A percentile compares a stretch with the other conserved stretches of the same genome.
phyloP scores from a whole-genome alignment of 2,329 filamentous ascomycete genomes.

The Pseudogymnoascus sp. region DNA sequence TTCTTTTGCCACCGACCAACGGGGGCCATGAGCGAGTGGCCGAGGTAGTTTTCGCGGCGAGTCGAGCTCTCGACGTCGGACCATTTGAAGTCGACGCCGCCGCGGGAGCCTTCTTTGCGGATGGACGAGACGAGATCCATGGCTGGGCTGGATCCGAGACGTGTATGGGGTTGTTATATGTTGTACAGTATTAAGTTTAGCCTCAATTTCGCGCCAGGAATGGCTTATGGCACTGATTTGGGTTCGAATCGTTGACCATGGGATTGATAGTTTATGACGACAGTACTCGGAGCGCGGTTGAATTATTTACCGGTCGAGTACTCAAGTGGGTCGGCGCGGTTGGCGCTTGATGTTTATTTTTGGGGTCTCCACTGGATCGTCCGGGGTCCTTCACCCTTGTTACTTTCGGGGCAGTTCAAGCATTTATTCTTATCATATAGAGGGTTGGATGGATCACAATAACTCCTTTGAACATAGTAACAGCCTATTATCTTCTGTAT shows the following conservation, averaged over 20 bases:
- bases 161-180: background rate
- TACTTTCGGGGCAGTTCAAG: background rate
- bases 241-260: background rate
- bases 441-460: background rate
- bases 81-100: slow-evolving; percentile 95
- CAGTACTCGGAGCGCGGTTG: background rate
- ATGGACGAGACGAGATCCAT: slow-evolving; percentile 95
- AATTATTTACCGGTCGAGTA: slow-evolving; percentile 1
- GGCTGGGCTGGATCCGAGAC: background rate
- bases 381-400: background rate
- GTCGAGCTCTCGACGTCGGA: slow-evolving; percentile 76
- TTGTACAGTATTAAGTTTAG: background rate
- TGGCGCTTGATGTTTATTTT: slow-evolving; percentile 6
- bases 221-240: background rate
- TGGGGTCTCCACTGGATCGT: background rate
- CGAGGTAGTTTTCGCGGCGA: slow-evolving; percentile 80
- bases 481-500: background rate
- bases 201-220: background rate
- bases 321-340: background rate
- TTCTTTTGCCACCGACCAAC: slow-evolving; percentile 68
- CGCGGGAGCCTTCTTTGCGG: slow-evolving; percentile 82
- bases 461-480: background rate
- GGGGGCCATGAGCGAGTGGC: slow-evolving; percentile 66
- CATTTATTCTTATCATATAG: background rate
- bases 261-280: slow-evolving; percentile 3